Evolutionary conservation across 2,329 filamentous ascomycete genomes (phyloP), one percentile per base, ranked within the genome.

Genomic region (Xylaria sp.): DNA sequence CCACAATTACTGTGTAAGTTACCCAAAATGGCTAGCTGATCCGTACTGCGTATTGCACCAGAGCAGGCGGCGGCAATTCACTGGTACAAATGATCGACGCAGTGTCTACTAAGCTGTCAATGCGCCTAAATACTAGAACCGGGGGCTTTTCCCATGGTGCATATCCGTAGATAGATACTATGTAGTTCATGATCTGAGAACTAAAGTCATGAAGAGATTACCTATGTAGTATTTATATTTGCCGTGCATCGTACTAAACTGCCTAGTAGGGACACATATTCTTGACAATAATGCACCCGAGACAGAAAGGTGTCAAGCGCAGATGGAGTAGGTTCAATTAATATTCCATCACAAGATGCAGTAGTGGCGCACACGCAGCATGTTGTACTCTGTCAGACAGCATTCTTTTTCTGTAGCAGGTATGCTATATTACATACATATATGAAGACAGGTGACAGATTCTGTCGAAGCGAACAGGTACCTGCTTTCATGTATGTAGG

Each of bases 371-470:
- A 58, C 13, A 12, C 42, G 62, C 59, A 70, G 47, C 21, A 57
- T 66, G 69, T 29, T 55, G 69, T 71, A 40, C 55, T 60, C 61
- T 66, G 66, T 71, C 8, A 65, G 60, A 71, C 69, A 65, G 47
- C 63, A 54, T 54, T 66, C 16, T 25, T 53, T 53, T 48, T 29
- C 51, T 44, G 37, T 44, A 27, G 37, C 47, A 42, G 23, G 60
- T 42, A 50, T 40, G 47, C 37, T 18, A 29, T 63, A 54, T 54
- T n/a, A 54, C 27, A 12, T 35, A 35, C 27, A 54, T 54, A 44
- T 51, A 60, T 63, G 53, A 60, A 42, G 37, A 60, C 42, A 66
- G 40, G 48, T 55, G 54, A 23, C 63, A 55, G 61, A 66, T 21
- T 48, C 25, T 25, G 48, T 50, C 10, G 21, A 60, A 48, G 23